A percentile compares a stretch with the other conserved stretches of the same genome.
Conservation (phyloP, 495 filamentous ascomycete genomes). For the Podospora australis region DNA sequence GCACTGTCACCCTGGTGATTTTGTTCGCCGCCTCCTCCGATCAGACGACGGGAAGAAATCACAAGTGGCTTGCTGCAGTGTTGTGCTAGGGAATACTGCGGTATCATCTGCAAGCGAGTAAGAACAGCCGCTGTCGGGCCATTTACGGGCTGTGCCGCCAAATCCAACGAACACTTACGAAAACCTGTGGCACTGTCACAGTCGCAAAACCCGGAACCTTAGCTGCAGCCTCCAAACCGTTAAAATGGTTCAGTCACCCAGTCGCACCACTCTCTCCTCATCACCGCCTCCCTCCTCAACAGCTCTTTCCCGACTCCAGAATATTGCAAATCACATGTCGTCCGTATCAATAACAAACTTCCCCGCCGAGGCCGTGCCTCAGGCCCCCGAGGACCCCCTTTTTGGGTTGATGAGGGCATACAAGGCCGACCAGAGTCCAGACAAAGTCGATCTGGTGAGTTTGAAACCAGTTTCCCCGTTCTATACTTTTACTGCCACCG, state of each 20-base stretch:
- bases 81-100: too few species aligned
- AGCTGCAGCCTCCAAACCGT: neutral
- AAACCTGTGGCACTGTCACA: constrained; percentile 14
- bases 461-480: neutral
- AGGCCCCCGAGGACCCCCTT: constrained; percentile 90
- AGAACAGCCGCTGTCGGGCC: constrained; percentile 12
- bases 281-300: constrained; percentile 17
- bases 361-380: constrained; percentile 69
- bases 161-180: constrained; percentile 7
- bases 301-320: constrained; percentile 37
- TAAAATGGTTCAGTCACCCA: constrained; percentile 25
- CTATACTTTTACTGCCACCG: constrained; percentile 2
- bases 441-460: constrained; percentile 79
- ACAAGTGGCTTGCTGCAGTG: neutral
- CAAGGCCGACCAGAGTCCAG: constrained; percentile 70
- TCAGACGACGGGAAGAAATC: neutral
- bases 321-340: constrained; percentile 38
- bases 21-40: too few species aligned
- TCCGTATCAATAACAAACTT: constrained; percentile 57
- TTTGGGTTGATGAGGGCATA: constrained; percentile 91
- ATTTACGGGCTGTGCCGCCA: constrained; percentile 13
- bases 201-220: constrained; percentile 1
- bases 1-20: constrained; percentile 7
- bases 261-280: constrained; percentile 14
- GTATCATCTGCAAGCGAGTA: neutral